Percentiles rank a stretch among this genome's conserved stretches.
Conservation (phyloP, 2,329 filamentous ascomycete species). For the Fusarium graminum region DNA sequence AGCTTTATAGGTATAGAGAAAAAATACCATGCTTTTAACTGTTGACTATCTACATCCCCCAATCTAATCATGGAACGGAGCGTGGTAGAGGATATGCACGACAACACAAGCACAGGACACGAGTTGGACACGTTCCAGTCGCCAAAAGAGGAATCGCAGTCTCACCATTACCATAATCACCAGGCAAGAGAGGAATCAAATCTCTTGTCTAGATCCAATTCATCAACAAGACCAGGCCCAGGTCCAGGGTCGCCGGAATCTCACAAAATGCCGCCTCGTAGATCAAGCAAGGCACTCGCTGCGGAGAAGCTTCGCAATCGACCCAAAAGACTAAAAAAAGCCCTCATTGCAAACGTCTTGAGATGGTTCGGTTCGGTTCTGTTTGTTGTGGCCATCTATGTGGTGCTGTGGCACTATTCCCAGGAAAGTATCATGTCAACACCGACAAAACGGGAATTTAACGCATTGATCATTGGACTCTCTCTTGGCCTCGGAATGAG, state of each 20-base stretch:
- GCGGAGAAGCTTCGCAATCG: conserved; percentile 16
- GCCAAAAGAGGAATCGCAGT: neutral
- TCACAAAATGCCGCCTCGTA: neutral
- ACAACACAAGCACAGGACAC: neutral
- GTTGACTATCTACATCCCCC: neutral
- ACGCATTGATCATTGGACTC: conserved; percentile 59
- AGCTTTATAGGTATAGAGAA: neutral
- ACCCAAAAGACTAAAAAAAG: conserved; percentile 27
- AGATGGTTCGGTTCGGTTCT: conserved; percentile 38
- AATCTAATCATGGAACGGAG: neutral
- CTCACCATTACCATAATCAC: conserved; percentile 5
- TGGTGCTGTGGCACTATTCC: conserved; percentile 39
- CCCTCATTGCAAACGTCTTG: conserved; percentile 24
- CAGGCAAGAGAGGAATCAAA: conserved; percentile 22
- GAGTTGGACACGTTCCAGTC: conserved; percentile 25
- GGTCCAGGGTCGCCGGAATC: conserved; percentile 1
- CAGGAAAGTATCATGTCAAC: conserved; percentile 33
- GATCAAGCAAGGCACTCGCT: neutral
- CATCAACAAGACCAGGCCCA: conserved; percentile 3
- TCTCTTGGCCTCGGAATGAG: conserved; percentile 54
- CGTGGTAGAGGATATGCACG: neutral
- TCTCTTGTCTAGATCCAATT: conserved; percentile 11
- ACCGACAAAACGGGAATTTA: conserved; percentile 57
- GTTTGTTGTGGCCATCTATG: conserved; percentile 35
- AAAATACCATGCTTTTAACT: neutral